phyloP scores from a whole-genome alignment of 192 early-diverging fungal genomes.

The Pilobolus umbonatus region DNA sequence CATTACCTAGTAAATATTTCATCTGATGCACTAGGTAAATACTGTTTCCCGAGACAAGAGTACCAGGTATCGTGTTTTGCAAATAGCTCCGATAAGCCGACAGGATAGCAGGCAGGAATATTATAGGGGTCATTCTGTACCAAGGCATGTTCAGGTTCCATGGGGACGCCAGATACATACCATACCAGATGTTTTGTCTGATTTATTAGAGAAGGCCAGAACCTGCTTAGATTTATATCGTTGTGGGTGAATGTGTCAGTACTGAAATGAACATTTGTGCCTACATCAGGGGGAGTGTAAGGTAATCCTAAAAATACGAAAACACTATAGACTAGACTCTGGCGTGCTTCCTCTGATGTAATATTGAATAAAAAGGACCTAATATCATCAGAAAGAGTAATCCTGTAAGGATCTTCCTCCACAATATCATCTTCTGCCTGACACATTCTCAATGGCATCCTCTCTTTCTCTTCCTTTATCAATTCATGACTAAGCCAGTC shows the following conservation, averaged over 20 bases:
- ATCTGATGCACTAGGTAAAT: slow-evolving; percentile 14
- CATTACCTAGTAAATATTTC: slow-evolving; percentile 33
- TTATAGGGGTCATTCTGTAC: slow-evolving; percentile 14
- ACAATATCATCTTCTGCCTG: slow-evolving; percentile 15
- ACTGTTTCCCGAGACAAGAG: slow-evolving; percentile 5
- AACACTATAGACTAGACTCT: slow-evolving; percentile 43
- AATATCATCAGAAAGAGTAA: slow-evolving; percentile 52
- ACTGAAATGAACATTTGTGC: slow-evolving; percentile 34
- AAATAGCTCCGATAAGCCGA: slow-evolving; percentile 33
- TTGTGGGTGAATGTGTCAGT: slow-evolving; percentile 40
- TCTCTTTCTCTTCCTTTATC: slow-evolving; percentile 16
- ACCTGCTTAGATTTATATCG: slow-evolving; percentile 16
- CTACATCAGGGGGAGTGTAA: slow-evolving; percentile 33
- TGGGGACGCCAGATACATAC: slow-evolving; percentile 27
- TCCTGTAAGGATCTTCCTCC: slow-evolving; percentile 47
- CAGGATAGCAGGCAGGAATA: slow-evolving; percentile 34
- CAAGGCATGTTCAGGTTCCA: slow-evolving; percentile 28
- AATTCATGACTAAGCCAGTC: slow-evolving; percentile 35
- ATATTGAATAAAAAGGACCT: slow-evolving; percentile 38
- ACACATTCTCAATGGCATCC: slow-evolving; percentile 10
- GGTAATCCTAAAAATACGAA: slow-evolving; percentile 46
- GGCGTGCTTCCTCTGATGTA: slow-evolving; percentile 34
- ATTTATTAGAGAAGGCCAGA: slow-evolving; percentile 15
- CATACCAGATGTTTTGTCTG: slow-evolving; percentile 4
- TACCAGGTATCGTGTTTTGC: slow-evolving; percentile 30